These are phyloP conservation scores for Colletotrichum orchidophilum DNA, from an alignment of 2,329 filamentous ascomycete species.

Conservation along the genomic window DNA sequence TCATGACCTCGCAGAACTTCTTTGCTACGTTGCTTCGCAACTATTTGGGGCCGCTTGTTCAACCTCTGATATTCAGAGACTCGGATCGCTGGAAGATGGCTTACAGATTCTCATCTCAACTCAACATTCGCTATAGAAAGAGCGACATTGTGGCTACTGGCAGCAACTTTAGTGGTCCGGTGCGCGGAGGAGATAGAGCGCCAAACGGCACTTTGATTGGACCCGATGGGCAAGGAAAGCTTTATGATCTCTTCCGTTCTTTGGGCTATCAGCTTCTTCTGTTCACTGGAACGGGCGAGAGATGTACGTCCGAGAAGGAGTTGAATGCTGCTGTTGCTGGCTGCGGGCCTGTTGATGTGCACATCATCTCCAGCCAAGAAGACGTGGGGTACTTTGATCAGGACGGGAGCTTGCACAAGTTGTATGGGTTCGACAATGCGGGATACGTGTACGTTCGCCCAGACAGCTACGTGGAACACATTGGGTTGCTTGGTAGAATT, in stretches of 20 bases:
- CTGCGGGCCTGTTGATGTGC: conserved; percentile 33
- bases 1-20: conserved; percentile 46
- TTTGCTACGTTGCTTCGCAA: conserved; percentile 49
- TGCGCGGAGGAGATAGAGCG: conserved; percentile 58
- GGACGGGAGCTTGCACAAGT: conserved; percentile 39
- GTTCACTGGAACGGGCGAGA: background rate
- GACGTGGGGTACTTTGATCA: conserved; percentile 31
- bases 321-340: conserved; percentile 35
- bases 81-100: conserved; percentile 34
- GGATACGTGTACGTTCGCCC: background rate
- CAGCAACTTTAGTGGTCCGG: conserved; percentile 40
- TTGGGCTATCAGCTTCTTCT: background rate
- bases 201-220: conserved; percentile 46
- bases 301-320: background rate
- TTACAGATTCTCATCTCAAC: conserved; percentile 51
- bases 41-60: conserved; percentile 46
- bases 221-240: conserved; percentile 11
- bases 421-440: conserved; percentile 40
- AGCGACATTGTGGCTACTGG: conserved; percentile 48
- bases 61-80: conserved; percentile 46
- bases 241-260: background rate
- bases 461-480: background rate
- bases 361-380: background rate
- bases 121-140: conserved; percentile 52
- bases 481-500: background rate